phyloP scores from a whole-genome alignment of 202 grass and related monocot species.

The Panicum virgatum region DNA sequence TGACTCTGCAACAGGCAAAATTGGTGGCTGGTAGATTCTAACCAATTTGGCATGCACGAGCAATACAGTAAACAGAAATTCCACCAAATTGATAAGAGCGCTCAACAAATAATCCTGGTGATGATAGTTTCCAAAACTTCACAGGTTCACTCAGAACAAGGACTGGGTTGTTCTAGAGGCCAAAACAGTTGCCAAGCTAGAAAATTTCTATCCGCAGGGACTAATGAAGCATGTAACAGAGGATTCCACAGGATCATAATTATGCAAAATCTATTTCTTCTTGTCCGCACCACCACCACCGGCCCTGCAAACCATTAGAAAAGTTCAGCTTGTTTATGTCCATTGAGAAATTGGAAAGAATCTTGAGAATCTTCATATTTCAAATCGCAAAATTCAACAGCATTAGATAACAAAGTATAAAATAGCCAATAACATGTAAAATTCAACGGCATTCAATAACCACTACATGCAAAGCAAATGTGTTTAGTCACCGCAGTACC shows the following conservation, averaged over 20 bases:
- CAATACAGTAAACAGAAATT: background rate
- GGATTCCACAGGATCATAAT: background rate
- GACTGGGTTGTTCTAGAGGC: background rate
- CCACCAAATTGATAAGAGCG: background rate
- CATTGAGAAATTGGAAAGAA: background rate
- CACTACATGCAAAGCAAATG: background rate
- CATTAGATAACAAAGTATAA: background rate
- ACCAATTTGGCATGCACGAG: background rate
- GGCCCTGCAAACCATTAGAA: conserved; percentile 33
- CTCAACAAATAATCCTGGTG: background rate
- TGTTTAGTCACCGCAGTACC: background rate
- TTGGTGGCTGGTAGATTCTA: background rate
- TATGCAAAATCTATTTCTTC: conserved; percentile 50
- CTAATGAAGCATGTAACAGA: background rate
- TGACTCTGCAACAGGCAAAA: background rate
- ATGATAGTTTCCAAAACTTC: background rate
- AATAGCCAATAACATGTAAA: background rate
- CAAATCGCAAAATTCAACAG: background rate
- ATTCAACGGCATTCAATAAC: too few relatives aligned
- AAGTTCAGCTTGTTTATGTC: background rate
- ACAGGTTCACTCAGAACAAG: background rate
- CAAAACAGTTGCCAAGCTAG: conserved; percentile 4
- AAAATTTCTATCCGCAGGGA: background rate
- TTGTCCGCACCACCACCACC: conserved; percentile 42
- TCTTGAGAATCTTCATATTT: background rate